Conservation (phyloP, 176 grass and related monocot species). For the Alloteropsis semialata region DNA sequence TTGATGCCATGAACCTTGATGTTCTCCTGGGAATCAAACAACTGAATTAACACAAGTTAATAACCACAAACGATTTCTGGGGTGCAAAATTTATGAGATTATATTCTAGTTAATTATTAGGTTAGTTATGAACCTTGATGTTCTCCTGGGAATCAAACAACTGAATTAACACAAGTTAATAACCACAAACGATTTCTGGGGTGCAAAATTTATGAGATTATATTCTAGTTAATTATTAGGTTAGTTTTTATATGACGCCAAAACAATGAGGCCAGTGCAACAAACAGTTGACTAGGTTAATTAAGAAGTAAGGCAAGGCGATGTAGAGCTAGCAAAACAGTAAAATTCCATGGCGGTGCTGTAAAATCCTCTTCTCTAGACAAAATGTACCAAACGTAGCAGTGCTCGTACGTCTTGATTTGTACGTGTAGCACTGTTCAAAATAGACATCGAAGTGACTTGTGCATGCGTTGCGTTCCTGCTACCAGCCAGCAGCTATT, state of each 20-base stretch:
- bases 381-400: slow-evolving; percentile 10
- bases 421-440: neutral
- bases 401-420: neutral
- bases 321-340: neutral
- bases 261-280: neutral
- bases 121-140: slow-evolving; percentile 18
- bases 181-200: too few species aligned
- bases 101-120: neutral
- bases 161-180: neutral
- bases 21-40: slow-evolving; percentile 29
- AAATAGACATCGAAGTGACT: slow-evolving; percentile 18
- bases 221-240: neutral
- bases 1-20: slow-evolving; percentile 14
- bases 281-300: neutral
- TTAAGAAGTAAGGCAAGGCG: neutral
- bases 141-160: slow-evolving; percentile 26
- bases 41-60: neutral
- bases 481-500: slow-evolving; percentile 4
- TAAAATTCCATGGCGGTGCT: neutral
- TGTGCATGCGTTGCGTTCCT: neutral
- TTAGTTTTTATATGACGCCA: neutral
- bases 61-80: too few species aligned
- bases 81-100: neutral
- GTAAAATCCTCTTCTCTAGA: slow-evolving; percentile 7
- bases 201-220: neutral